Percentiles rank a stretch among this genome's conserved stretches.
phyloP scores from a whole-genome alignment of 1,139 yeast species.

The Spathaspora sp. region DNA sequence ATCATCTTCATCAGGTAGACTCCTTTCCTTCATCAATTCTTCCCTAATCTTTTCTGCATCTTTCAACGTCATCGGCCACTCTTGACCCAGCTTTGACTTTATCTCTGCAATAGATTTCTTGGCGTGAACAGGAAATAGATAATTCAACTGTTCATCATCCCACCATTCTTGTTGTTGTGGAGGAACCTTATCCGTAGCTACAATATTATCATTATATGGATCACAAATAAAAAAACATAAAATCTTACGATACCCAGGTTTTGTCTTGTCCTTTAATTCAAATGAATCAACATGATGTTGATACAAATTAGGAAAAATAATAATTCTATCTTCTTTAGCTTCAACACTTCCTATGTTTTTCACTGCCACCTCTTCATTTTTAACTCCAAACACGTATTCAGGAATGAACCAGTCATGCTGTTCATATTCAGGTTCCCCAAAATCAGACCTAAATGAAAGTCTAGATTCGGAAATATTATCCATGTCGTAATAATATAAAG shows the following conservation, averaged over 20 bases:
- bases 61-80: constrained; percentile 22
- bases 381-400: neutral
- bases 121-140: constrained; percentile 3
- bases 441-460: neutral
- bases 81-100: constrained; percentile 8
- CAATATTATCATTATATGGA: constrained; percentile 31
- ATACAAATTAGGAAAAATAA: neutral
- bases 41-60: constrained; percentile 21
- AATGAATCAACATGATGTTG: constrained; percentile 18
- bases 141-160: constrained; percentile 3
- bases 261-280: constrained; percentile 32
- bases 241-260: constrained; percentile 40
- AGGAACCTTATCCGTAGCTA: constrained; percentile 34
- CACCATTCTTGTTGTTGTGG: constrained; percentile 43
- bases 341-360: neutral
- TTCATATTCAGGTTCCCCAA: neutral
- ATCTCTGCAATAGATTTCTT: constrained; percentile 10
- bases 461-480: constrained; percentile 39
- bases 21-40: too few species aligned
- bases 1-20: constrained; percentile 19
- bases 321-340: neutral
- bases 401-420: neutral
- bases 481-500: constrained; percentile 43
- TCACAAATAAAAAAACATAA: constrained; percentile 42
- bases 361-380: neutral